These are phyloP conservation scores for Trametes punicea DNA, from an alignment of 768 basidiomycete genomes.

Conservation along the genomic window DNA sequence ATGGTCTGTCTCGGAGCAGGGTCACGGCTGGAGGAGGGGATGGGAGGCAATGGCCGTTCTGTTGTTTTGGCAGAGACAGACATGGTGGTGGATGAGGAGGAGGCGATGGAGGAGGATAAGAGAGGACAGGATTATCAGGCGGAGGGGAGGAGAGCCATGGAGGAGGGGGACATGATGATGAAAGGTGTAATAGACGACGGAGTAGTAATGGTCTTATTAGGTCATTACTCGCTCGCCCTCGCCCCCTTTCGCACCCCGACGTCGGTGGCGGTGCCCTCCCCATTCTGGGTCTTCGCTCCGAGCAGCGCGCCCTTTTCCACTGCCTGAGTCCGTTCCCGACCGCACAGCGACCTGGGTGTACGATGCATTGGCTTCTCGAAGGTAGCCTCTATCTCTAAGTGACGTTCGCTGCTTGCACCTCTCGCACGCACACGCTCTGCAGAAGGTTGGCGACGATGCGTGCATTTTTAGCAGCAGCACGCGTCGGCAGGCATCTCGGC, in stretches of 20 bases:
- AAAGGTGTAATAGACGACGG: conserved; percentile 2
- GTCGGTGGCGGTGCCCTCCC: conserved; percentile 14
- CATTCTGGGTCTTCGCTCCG: neutral
- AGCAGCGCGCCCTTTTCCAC: neutral
- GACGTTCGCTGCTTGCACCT: neutral
- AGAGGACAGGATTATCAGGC: neutral
- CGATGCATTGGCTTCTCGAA: neutral
- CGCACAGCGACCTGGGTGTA: neutral
- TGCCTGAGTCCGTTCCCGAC: neutral
- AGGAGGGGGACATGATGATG: neutral
- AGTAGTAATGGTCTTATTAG: neutral
- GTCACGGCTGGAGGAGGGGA: conserved; percentile 13
- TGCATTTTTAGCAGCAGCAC: neutral
- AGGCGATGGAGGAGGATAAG: neutral
- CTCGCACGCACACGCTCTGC: neutral
- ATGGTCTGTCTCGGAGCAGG: neutral
- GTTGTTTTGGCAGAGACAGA: conserved; percentile 12
- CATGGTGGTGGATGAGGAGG: conserved; percentile 3
- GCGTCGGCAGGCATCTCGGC: neutral
- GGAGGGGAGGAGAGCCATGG: neutral
- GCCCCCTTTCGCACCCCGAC: neutral
- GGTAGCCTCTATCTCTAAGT: neutral
- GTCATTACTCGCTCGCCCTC: neutral
- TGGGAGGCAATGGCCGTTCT: conserved; percentile 23
- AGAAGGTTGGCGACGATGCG: neutral